Evolutionary conservation across 148 eudicot species (phyloP), one percentile per base, ranked within the genome.

Genomic region (Arctostaphylos glauca): DNA sequence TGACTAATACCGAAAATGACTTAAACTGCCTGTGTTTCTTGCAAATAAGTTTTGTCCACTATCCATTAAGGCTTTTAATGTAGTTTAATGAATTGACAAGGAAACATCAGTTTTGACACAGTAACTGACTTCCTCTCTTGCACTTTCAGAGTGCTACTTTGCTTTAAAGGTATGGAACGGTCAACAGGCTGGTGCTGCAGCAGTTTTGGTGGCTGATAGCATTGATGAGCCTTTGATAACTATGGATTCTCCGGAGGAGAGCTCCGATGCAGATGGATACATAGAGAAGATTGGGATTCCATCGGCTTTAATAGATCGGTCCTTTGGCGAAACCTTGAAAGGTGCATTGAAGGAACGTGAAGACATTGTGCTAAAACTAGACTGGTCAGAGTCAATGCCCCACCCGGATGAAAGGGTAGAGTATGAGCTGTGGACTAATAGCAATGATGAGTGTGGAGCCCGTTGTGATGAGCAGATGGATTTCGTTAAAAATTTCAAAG

Each of bases 351-450:
- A 89, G 78, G 88, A 86, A 19, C 79, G 81, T 0, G 90, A 92
- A 8, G 91, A 90, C 19, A 94, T 96, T 1, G 84, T 94, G n/a
- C 66, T 96, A 19, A 96, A 94, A 79, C 77, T 96, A 15, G 99
- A 96, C 84, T 94, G 99, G 99, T 88, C 95, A 4, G 99, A 94
- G 81, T 94, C 99, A 10, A 87, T 96, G 94, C 99, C 99, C 23
- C 94, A 96, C 86, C 99, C 99, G 0, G 98, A 95, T 74, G 89
- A 91, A 12, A 75, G 96, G 82, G 98, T 95, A 1, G 98, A 95
- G 81, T 95, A 94, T 49, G 98, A 96, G 86, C 83, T 94, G 15
- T 96, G 99, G 99, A 96, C 99, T 5, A 96, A 96, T 59, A 93
- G 98, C 89, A 96, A 96, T 38, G 99, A 96, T 21, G 99, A 96